Base-by-base conservation (phyloP, 768 basidiomycete genomes). In the Termitomyces sp. region DNA sequence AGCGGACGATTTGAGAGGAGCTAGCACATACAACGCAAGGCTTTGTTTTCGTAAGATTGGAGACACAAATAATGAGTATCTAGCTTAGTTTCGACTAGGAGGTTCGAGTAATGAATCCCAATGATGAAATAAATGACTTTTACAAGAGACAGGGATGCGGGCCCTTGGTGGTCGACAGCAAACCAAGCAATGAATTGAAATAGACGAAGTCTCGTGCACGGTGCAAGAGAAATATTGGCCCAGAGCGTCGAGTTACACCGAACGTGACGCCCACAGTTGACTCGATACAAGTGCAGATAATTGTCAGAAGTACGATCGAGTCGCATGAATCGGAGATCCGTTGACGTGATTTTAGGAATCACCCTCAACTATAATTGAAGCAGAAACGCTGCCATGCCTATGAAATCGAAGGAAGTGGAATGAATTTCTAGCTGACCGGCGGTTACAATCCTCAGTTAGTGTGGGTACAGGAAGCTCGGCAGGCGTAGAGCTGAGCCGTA, bases 341-440 rank as follows among this genome's bases (percentile, higher is more conserved):
- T 52, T 59, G 53, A 46, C 52, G 47, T 37, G 34, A 48, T 20
- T 46, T 51, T 18, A 52, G 39, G 32, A 43, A 32, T 34, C 46
- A 58, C 52, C 50, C 57, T 31, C 50, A 50, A 50, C 34, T 36
- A 37, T 50, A 43, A 50, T 57, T 32, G 42, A 53, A 41, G 51
- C 34, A 46, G 39, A 20, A 52, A 52, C 56, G 27, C 56, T 29
- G 32, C 13, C n/a, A 34, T 32, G 26, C 41, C 37, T 46, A 58
- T 47, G 36, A 53, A 53, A 31, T n/a, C 41, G 44, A 42, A 10
- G 32, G 18, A 31, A 43, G 37, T 34, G 18, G 41, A 58, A 53
- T 54, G 51, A 53, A 47, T 42, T 46, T 58, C 37, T 42, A 58
- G 46, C 57, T 54, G 39, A 26, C 57, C 57, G 52, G 57, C 57